Evolutionary conservation across 306 rosid species (phyloP).

Genomic region (Begonia masoniana): DNA sequence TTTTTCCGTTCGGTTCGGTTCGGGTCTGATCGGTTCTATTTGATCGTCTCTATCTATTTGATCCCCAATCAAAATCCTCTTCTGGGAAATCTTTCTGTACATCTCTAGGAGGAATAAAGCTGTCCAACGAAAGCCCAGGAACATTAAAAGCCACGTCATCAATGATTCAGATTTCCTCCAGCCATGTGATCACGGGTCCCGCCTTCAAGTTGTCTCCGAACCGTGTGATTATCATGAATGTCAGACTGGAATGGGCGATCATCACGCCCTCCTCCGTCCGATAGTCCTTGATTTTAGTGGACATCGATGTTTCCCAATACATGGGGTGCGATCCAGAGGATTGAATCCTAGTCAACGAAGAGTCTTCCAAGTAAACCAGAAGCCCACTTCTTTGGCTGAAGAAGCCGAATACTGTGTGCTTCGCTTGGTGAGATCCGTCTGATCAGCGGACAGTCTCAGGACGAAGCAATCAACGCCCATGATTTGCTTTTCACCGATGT

Average conservation of each 20-base stretch:
- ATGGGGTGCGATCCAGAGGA: constrained; percentile 67
- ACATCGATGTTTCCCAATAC: constrained; percentile 95
- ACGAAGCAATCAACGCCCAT: constrained; percentile 57
- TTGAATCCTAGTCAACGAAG: constrained; percentile 79
- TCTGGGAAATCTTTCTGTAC: constrained; percentile 30
- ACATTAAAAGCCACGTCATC: constrained; percentile 90
- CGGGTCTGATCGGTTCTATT: too few species aligned
- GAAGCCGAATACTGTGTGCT: constrained; percentile 69
- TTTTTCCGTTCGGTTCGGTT: too few species aligned
- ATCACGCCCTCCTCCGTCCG: constrained; percentile 57
- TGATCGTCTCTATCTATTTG: too few species aligned
- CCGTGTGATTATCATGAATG: constrained; percentile 48
- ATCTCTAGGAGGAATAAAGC: constrained; percentile 79
- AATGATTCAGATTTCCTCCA: constrained; percentile 78
- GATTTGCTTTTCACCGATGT: constrained; percentile 78
- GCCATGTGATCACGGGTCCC: constrained; percentile 49
- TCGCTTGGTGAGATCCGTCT: constrained; percentile 49
- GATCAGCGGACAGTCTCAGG: constrained; percentile 66
- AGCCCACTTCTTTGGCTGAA: constrained; percentile 87
- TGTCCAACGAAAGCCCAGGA: constrained; percentile 67
- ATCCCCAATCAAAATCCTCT: constrained; percentile 20
- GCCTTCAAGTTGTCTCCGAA: constrained; percentile 65
- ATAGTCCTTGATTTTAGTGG: constrained; percentile 62
- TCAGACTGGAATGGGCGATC: constrained; percentile 69
- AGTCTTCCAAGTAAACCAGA: constrained; percentile 58